Percentiles rank a stretch among this genome's conserved stretches.
Conservation (phyloP, 139 green algal species). For the Ettlia oleoabundans region DNA sequence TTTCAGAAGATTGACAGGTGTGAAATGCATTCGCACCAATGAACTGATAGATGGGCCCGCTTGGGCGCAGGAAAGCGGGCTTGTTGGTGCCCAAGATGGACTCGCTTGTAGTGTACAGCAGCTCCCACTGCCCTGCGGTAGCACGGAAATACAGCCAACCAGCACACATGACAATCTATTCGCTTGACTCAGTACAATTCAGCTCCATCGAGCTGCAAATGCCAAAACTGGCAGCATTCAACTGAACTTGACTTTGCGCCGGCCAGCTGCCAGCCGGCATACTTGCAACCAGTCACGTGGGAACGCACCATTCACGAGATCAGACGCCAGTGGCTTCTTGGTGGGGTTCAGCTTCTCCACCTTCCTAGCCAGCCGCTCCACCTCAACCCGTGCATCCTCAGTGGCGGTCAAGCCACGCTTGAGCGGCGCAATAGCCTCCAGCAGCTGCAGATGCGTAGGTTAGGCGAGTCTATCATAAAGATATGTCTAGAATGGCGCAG, state of each 20-base stretch:
- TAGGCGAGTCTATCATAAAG: too few relatives aligned
- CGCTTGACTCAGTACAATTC: too few relatives aligned
- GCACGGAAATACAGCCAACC: too few relatives aligned
- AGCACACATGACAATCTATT: too few relatives aligned
- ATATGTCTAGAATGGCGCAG: too few relatives aligned
- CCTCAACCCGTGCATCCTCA: slow-evolving; percentile 50
- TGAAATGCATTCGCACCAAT: slow-evolving; percentile 60
- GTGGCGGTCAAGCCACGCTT: slow-evolving; percentile 59
- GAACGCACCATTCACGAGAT: slow-evolving; percentile 55
- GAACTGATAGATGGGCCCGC: slow-evolving; percentile 86
- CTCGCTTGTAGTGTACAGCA: slow-evolving; percentile 91
- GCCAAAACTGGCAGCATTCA: too few relatives aligned
- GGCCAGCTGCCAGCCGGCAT: too few relatives aligned
- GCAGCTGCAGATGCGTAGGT: slow-evolving; percentile 46
- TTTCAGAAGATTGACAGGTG: not conserved
- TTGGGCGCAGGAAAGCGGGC: slow-evolving; percentile 72
- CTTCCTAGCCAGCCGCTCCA: slow-evolving; percentile 61
- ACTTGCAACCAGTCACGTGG: too few relatives aligned
- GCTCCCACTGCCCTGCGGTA: slow-evolving; percentile 69
- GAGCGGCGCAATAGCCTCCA: slow-evolving; percentile 63
- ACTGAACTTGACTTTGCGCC: too few relatives aligned
- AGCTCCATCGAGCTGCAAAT: too few relatives aligned
- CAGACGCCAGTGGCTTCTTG: slow-evolving; percentile 54
- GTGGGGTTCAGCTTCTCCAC: slow-evolving; percentile 85
- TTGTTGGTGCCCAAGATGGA: slow-evolving; percentile 79